Conservation (phyloP, 148 eudicot species). For the Nepenthes gracilis region DNA sequence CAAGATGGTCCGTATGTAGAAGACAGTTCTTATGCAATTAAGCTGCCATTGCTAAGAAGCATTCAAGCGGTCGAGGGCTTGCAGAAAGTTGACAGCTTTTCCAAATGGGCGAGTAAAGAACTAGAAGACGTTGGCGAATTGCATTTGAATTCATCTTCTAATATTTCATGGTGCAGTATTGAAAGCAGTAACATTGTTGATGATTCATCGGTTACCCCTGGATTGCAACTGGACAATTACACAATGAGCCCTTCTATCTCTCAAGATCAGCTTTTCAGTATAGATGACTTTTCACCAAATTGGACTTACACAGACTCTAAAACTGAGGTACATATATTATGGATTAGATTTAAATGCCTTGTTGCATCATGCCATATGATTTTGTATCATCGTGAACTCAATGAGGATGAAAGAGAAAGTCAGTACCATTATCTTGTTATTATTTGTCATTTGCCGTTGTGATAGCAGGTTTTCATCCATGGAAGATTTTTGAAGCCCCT, state of each 20-base stretch:
- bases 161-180: slow-evolving; percentile 41
- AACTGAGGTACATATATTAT: slow-evolving; percentile 28
- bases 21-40: slow-evolving; percentile 11
- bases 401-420: neutral
- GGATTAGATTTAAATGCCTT: neutral
- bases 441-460: neutral
- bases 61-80: slow-evolving; percentile 26
- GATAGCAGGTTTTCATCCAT: slow-evolving; percentile 51
- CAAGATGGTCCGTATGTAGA: slow-evolving; percentile 12
- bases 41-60: slow-evolving; percentile 28
- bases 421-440: neutral
- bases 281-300: slow-evolving; percentile 48
- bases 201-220: slow-evolving; percentile 26
- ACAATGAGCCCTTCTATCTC: slow-evolving; percentile 54
- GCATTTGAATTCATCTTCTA: slow-evolving; percentile 36
- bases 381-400: neutral
- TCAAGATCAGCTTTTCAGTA: slow-evolving; percentile 62
- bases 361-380: too few relatives aligned
- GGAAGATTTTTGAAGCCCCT: slow-evolving; percentile 72
- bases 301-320: slow-evolving; percentile 32
- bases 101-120: slow-evolving; percentile 64
- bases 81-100: slow-evolving; percentile 63
- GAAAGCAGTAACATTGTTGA: slow-evolving; percentile 30
- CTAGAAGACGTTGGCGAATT: slow-evolving; percentile 40
- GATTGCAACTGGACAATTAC: slow-evolving; percentile 28